These are phyloP conservation scores for Phytopythium vexans DNA, from an alignment of 352 stramenopile species.

Conservation along the genomic window DNA sequence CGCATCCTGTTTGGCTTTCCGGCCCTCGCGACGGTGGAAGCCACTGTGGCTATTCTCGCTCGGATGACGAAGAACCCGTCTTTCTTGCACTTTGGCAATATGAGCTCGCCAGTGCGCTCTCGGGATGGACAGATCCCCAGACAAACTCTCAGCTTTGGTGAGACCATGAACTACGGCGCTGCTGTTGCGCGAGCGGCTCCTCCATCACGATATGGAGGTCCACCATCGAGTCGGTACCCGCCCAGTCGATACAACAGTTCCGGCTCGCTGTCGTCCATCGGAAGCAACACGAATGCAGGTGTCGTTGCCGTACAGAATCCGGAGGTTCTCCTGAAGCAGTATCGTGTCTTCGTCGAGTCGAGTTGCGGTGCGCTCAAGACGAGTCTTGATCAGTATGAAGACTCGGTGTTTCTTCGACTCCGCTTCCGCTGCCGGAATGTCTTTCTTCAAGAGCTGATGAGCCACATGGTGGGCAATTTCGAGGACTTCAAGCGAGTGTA, in stretches of 20 bases:
- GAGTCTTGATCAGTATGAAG: slow-evolving; percentile 52
- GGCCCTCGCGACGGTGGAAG: slow-evolving; percentile 62
- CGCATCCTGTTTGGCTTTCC: slow-evolving; percentile 79
- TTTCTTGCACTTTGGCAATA: slow-evolving; percentile 55
- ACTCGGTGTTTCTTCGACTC: slow-evolving; percentile 63
- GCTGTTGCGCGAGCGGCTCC: slow-evolving; percentile 19
- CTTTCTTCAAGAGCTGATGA: slow-evolving; percentile 84
- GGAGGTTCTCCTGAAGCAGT: slow-evolving; percentile 67
- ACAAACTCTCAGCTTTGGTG: slow-evolving; percentile 54
- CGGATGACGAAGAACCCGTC: slow-evolving; percentile 74
- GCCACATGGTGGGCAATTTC: slow-evolving; percentile 68
- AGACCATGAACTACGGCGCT: slow-evolving; percentile 48
- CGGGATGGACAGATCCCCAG: slow-evolving; percentile 44
- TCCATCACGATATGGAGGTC: slow-evolving; percentile 16
- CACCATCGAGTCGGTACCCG: slow-evolving; percentile 17
- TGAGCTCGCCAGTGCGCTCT: slow-evolving; percentile 38
- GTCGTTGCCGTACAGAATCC: slow-evolving; percentile 61
- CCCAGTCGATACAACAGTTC: slow-evolving; percentile 18
- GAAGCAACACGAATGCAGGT: slow-evolving; percentile 18
- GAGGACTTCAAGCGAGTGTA: slow-evolving; percentile 78
- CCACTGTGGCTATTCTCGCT: slow-evolving; percentile 67
- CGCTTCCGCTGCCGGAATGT: slow-evolving; percentile 73
- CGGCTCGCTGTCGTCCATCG: slow-evolving; percentile 43
- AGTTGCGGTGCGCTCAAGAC: slow-evolving; percentile 55
- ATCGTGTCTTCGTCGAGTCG: slow-evolving; percentile 70